phyloP scores from a whole-genome alignment of 2,329 filamentous ascomycete genomes.

The Fusarium sp. region DNA sequence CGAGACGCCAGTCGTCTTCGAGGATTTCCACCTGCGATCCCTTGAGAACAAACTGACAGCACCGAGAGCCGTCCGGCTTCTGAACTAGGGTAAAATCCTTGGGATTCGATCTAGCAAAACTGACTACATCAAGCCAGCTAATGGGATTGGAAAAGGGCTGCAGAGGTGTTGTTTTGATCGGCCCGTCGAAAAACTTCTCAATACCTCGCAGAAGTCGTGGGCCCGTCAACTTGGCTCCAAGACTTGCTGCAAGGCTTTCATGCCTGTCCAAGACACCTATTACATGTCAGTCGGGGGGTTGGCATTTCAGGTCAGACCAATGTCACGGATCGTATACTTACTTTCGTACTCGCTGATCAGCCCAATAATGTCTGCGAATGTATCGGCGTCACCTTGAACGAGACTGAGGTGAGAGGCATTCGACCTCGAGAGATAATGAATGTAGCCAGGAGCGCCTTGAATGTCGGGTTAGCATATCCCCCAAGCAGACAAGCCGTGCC shows the following conservation, averaged over 20 bases:
- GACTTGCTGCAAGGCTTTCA: conserved; percentile 85
- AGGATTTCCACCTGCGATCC: conserved; percentile 84
- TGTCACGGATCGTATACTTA: conserved; percentile 40
- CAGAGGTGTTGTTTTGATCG: conserved; percentile 65
- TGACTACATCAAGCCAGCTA: conserved; percentile 86
- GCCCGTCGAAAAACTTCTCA: conserved; percentile 84
- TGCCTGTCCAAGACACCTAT: conserved; percentile 80
- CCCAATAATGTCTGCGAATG: conserved; percentile 75
- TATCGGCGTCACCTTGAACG: conserved; percentile 67
- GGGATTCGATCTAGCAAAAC: conserved; percentile 82
- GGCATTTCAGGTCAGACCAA: not conserved
- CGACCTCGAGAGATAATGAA: conserved; percentile 63
- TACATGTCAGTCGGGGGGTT: conserved; percentile 27
- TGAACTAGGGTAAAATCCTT: conserved; percentile 79
- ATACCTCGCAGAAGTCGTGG: conserved; percentile 87
- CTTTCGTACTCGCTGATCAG: conserved; percentile 82
- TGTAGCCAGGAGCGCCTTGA: conserved; percentile 47
- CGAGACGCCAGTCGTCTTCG: conserved; percentile 87
- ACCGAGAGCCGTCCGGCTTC: conserved; percentile 71
- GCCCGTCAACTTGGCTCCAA: conserved; percentile 83
- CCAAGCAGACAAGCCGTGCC: conserved; percentile 29
- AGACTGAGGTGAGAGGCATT: conserved; percentile 58
- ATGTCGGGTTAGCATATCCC: conserved; percentile 37
- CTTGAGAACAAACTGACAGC: conserved; percentile 84
- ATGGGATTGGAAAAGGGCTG: conserved; percentile 69